Evolutionary conservation across 2,329 filamentous ascomycete species (phyloP), one percentile per base, ranked within the genome.

Genomic region (Colletotrichum magnum): DNA sequence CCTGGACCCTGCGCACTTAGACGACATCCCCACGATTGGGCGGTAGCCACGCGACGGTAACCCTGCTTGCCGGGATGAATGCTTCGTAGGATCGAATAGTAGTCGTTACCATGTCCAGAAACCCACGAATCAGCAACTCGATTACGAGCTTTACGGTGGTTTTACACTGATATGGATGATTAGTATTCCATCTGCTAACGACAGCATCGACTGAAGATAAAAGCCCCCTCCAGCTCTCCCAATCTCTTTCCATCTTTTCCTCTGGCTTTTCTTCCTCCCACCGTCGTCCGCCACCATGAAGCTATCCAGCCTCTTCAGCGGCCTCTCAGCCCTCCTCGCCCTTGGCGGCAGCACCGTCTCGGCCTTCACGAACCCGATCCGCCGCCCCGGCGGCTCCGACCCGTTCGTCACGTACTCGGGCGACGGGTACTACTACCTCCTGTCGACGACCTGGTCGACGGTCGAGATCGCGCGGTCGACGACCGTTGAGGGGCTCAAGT

Each of bases 361-460:
- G 13, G 78, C 81, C 21, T 88, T 83, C 71, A 84, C 84, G 36
- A 89, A 89, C 69, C 86, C 87, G 1, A 80, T 89, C 58, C 83
- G 84, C 47, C 78, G 79, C 16, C 80, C 80, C 0, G 81, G 85
- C 51, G 87, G 88, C 13, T 83, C 82, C 26, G 87, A 89, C 73
- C 86, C 87, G 0, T 84, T 85, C 69, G 81, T 89, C 4, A 83
- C 84, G 0, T 88, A 83, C 61, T 80, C 80, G 0, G 84, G 81
- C 12, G 64, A 68, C 53, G 86, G 86, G 0, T 88, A 85, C 72
- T 89, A 89, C 76, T 89, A 89, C 71, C 78, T 90, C 28, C 82
- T 87, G 70, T 85, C 85, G 0, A 89, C 86, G 0, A 86, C 85
- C 16, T 89, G 85, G 86, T 83, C 78, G 2, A 80, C 89, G 68